phyloP scores from a whole-genome alignment of 139 green algal species.

The Chlorella sp. region DNA sequence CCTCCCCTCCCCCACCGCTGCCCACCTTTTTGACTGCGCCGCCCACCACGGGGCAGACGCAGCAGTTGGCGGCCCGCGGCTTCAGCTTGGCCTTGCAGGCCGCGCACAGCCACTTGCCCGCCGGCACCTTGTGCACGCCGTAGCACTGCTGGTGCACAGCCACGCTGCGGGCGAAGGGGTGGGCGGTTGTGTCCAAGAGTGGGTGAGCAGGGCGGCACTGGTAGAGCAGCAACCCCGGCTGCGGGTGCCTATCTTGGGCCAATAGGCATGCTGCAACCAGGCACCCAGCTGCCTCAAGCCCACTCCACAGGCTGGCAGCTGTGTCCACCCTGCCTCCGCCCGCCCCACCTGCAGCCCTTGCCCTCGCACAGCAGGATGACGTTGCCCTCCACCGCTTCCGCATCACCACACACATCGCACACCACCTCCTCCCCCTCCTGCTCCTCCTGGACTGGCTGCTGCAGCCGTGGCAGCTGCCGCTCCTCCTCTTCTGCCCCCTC shows the following conservation, averaged over 20 bases:
- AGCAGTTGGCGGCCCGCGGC: slow-evolving; percentile 30
- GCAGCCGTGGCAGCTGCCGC: neutral
- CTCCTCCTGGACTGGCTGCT: neutral
- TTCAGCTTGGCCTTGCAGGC: slow-evolving; percentile 40
- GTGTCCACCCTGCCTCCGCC: too few species aligned
- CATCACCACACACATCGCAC: slow-evolving; percentile 47
- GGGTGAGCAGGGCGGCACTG: too few species aligned
- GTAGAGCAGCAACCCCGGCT: too few species aligned
- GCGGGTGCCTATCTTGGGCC: too few species aligned
- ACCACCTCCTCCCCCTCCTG: slow-evolving; percentile 28
- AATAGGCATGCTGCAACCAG: too few species aligned
- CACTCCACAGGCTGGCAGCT: too few species aligned
- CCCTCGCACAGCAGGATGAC: slow-evolving; percentile 59
- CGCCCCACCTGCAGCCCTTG: slow-evolving; percentile 29
- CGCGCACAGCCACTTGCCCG: slow-evolving; percentile 50
- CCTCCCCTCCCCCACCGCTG: neutral
- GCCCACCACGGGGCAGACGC: slow-evolving; percentile 43
- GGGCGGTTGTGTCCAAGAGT: neutral
- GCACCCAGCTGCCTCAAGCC: too few species aligned
- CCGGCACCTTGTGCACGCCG: slow-evolving; percentile 37
- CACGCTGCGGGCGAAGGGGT: slow-evolving; percentile 20
- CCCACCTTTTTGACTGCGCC: slow-evolving; percentile 39
- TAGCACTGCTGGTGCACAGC: slow-evolving; percentile 55
- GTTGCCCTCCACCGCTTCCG: slow-evolving; percentile 38
- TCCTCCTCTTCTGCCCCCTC: neutral